These are phyloP conservation scores for Chaetomium cochliodes DNA, from an alignment of 495 filamentous ascomycete genomes.

Conservation along the genomic window DNA sequence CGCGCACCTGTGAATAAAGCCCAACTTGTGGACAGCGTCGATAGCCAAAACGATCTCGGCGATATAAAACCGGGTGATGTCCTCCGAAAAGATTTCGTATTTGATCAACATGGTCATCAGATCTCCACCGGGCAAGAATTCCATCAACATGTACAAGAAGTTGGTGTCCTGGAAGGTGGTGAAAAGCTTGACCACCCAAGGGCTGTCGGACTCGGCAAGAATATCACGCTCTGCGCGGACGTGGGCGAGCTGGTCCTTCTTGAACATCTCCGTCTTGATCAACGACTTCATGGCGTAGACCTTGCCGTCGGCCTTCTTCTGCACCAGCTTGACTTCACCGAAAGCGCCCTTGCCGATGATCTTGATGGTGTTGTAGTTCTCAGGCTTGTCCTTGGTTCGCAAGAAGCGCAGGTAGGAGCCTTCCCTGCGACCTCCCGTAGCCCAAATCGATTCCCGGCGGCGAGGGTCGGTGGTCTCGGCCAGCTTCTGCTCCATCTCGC, in stretches of 20 bases:
- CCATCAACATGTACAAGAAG: slow-evolving; percentile 98
- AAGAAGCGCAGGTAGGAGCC: slow-evolving; percentile 91
- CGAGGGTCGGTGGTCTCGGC: slow-evolving; percentile 69
- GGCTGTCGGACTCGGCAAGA: slow-evolving; percentile 94
- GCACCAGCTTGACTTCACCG: slow-evolving; percentile 94
- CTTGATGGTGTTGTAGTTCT: slow-evolving; percentile 93
- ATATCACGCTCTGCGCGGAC: slow-evolving; percentile 98
- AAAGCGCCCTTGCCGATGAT: slow-evolving; percentile 99
- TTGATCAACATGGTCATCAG: slow-evolving; percentile 99
- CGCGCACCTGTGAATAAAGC: slow-evolving; percentile 92
- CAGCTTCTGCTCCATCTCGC: slow-evolving; percentile 82
- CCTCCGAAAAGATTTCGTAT: slow-evolving; percentile 98
- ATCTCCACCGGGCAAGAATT: slow-evolving; percentile 96
- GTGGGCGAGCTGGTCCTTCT: slow-evolving; percentile 98
- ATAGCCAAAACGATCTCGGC: slow-evolving; percentile 96
- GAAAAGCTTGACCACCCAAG: slow-evolving; percentile 97
- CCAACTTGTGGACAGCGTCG: slow-evolving; percentile 94
- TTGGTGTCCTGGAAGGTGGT: slow-evolving; percentile 95
- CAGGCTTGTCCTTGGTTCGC: slow-evolving; percentile 83
- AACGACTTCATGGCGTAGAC: slow-evolving; percentile 98
- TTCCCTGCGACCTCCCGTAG: slow-evolving; percentile 76
- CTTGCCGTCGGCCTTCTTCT: slow-evolving; percentile 92
- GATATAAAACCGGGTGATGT: slow-evolving; percentile 99
- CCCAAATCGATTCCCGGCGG: slow-evolving; percentile 70
- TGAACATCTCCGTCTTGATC: slow-evolving; percentile 99